Conservation (phyloP, 176 grass and related monocot species). For the Neostapfia colusana region DNA sequence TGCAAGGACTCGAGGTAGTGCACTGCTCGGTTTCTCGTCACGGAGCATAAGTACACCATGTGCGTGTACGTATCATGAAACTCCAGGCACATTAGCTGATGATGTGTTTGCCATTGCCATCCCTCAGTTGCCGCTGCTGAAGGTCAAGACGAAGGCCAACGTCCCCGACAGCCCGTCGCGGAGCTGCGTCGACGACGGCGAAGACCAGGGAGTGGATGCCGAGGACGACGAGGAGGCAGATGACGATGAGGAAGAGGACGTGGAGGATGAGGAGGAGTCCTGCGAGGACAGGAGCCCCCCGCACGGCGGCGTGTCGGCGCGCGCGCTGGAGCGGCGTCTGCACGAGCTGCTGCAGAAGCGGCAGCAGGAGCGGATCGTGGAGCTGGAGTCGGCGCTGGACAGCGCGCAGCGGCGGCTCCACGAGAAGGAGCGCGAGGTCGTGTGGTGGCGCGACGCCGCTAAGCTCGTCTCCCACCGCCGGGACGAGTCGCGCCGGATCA, state of each 20-base stretch:
- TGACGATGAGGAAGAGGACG: not conserved
- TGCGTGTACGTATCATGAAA: not conserved
- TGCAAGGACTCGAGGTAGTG: constrained; percentile 36
- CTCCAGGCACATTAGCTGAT: not conserved
- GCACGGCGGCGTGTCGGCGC: constrained; percentile 74
- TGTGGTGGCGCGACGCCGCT: constrained; percentile 93
- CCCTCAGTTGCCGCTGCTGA: constrained; percentile 21
- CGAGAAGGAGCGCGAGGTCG: constrained; percentile 87
- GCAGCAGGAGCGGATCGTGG: constrained; percentile 85
- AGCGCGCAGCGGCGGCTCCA: constrained; percentile 60
- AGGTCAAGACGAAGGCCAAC: constrained; percentile 37
- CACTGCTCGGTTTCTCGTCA: no score
- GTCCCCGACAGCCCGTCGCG: constrained; percentile 26
- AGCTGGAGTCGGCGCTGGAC: constrained; percentile 80
- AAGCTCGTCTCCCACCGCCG: constrained; percentile 81
- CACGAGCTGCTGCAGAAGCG: constrained; percentile 76
- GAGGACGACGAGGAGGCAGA: constrained; percentile 22
- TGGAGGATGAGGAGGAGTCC: not conserved
- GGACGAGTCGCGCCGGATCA: constrained; percentile 47
- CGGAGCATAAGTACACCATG: not conserved
- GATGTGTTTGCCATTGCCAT: not conserved
- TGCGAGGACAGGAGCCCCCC: constrained; percentile 28
- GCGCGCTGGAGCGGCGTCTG: constrained; percentile 75
- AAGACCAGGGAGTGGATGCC: not conserved
- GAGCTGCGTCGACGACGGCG: constrained; percentile 37